Evolutionary conservation across 2,329 filamentous ascomycete species (phyloP).

Genomic region (Aureobasidium pullulans): DNA sequence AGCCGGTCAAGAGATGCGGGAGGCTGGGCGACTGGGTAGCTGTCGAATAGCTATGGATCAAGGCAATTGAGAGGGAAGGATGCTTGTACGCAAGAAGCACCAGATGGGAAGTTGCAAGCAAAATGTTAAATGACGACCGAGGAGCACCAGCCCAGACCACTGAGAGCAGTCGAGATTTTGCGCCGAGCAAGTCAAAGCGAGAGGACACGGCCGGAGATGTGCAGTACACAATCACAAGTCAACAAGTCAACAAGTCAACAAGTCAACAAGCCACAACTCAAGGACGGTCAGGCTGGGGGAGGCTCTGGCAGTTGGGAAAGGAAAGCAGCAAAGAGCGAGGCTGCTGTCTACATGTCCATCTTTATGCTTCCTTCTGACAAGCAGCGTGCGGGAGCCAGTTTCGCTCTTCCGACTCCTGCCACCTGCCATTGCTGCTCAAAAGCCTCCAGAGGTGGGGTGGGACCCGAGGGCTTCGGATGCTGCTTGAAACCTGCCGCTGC

Average conservation of each 20-base stretch:
- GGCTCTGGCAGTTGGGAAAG: not conserved
- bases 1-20: not conserved
- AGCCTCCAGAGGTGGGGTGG: not conserved
- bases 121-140: not conserved
- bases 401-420: not conserved
- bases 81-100: not conserved
- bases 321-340: not conserved
- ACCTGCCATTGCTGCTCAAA: not conserved
- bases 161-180: constrained; percentile 3
- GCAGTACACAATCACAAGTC: not conserved
- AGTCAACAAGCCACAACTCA: not conserved
- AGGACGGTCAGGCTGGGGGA: not conserved
- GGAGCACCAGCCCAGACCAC: constrained; percentile 1
- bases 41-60: not conserved
- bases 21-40: not conserved
- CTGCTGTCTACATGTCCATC: not conserved
- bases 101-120: constrained; percentile 8
- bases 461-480: not conserved
- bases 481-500: constrained; percentile 2
- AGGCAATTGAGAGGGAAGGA: not conserved
- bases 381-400: not conserved
- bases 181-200: constrained; percentile 8
- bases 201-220: not conserved
- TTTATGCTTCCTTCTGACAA: constrained; percentile 1
- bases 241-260: not conserved